Evolutionary conservation across 352 stramenopile species (phyloP), one percentile per base, ranked within the genome.

Genomic region (Pythium phragmitis): DNA sequence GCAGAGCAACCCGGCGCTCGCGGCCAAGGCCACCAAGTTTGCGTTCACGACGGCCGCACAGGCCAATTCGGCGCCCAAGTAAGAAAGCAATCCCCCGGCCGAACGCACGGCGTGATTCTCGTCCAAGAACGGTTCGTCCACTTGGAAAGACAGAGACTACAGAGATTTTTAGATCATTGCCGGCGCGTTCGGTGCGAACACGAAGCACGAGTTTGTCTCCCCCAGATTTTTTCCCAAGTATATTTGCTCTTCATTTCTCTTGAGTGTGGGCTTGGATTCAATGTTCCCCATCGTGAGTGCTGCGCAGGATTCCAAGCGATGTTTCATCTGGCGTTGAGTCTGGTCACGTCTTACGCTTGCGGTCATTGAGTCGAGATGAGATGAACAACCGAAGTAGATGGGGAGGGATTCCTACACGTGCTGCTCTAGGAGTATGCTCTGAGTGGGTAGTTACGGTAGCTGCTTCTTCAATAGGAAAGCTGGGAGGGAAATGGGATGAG

Each of bases 21-120:
- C 86, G 11, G 78, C 76, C 42, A 88, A 93, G 70, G 86, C 86
- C 8, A 82, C 80, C 43, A 81, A 91, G 69, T 92, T 88, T 63
- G 84, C 84, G 39, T 87, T 95, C 69, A 79, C 83, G 59, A 76
- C 77, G n/a, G 75, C 68, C 1, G 58, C 53, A 6, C 58, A 75
- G 45, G 46, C 49, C 30, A 64, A 71, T 30, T 7, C 48, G 6
- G 60, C 45, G 7, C 53, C 60, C 33, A 73, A 73, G 67, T 73
- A 73, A 60, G 34, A 39, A 39, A 13, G 34, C 3, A 13, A 26
- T 3, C 23, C 55, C 7, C 1, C 23, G 34, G 11, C 30, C 13
- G 28, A 55, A 17, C 19, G 9, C 7, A 26, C 11, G 16, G 12
- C 19, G 46, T 16, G n/a, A 30, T 50, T 6, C 45, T 28, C 45